Evolutionary conservation across 2,329 filamentous ascomycete genomes (phyloP).

Genomic region (Domatiomyces globalis): DNA sequence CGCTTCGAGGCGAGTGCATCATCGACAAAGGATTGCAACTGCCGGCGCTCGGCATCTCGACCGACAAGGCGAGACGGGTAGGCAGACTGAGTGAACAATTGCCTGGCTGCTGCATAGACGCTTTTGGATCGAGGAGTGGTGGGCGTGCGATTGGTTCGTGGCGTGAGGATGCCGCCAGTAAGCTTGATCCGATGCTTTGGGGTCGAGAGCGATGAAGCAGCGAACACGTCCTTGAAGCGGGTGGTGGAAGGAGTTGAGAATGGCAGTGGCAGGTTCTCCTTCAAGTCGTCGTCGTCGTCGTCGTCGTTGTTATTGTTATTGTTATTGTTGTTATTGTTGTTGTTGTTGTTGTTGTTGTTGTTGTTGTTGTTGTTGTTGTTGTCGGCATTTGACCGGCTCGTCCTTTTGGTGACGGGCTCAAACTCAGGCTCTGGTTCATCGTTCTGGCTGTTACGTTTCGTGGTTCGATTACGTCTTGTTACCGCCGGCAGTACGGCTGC

Average conservation of each 20-base stretch:
- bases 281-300: slow-evolving; percentile 41
- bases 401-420: slow-evolving; percentile 4
- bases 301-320: slow-evolving; percentile 36
- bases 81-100: slow-evolving; percentile 69
- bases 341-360: too few relatives aligned
- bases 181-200: slow-evolving; percentile 74
- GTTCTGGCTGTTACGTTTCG: slow-evolving; percentile 33
- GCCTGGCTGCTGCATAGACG: slow-evolving; percentile 73
- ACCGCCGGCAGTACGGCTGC: slow-evolving; percentile 21
- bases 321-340: too few relatives aligned
- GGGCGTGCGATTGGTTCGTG: slow-evolving; percentile 63
- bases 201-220: slow-evolving; percentile 55
- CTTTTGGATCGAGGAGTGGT: slow-evolving; percentile 54
- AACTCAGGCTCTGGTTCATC: slow-evolving; percentile 24
- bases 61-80: slow-evolving; percentile 64
- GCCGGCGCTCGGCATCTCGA: slow-evolving; percentile 52
- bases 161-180: slow-evolving; percentile 58
- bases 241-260: slow-evolving; percentile 42
- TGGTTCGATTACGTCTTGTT: slow-evolving; percentile 28
- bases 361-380: slow-evolving; percentile 38
- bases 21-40: slow-evolving; percentile 56
- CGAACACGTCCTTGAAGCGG: slow-evolving; percentile 64
- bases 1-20: slow-evolving; percentile 45
- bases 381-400: slow-evolving; percentile 5
- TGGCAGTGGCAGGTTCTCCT: slow-evolving; percentile 31